These are phyloP conservation scores for Sphagnurus paluster DNA, from an alignment of 1,284 basidiomycete species.

Conservation along the genomic window DNA sequence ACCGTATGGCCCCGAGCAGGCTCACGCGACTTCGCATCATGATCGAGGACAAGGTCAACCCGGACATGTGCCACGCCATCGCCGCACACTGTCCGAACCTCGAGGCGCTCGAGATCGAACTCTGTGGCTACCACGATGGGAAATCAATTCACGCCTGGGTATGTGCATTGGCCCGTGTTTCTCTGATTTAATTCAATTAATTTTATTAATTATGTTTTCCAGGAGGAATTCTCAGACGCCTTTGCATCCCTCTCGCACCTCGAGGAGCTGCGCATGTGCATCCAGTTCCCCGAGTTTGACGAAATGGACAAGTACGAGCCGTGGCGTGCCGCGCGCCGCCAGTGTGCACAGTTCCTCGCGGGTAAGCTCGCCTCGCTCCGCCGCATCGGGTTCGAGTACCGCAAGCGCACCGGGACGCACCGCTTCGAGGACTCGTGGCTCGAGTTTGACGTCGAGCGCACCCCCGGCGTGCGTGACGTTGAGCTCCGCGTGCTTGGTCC, in stretches of 20 bases:
- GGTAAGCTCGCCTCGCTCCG: constrained; percentile 26
- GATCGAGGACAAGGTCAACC: constrained; percentile 36
- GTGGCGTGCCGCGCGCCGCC: constrained; percentile 27
- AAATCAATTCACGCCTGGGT: constrained; percentile 37
- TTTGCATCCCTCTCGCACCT: constrained; percentile 25
- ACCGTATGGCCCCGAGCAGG: constrained; percentile 12
- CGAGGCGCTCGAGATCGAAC: constrained; percentile 36
- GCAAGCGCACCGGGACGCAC: constrained; percentile 34
- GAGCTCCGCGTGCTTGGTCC: constrained; percentile 23
- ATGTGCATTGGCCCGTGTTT: constrained; percentile 19
- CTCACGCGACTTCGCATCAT: constrained; percentile 33
- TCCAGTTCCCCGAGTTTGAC: constrained; percentile 35
- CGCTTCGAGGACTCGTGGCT: constrained; percentile 40
- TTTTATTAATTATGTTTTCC: not conserved
- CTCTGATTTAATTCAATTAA: not conserved
- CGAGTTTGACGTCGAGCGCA: constrained; percentile 33
- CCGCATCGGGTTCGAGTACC: constrained; percentile 36
- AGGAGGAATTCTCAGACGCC: constrained; percentile 33
- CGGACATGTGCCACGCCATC: constrained; percentile 28
- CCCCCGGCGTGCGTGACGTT: constrained; percentile 9
- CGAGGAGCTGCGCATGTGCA: constrained; percentile 31
- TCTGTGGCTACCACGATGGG: constrained; percentile 38
- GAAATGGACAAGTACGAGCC: constrained; percentile 27
- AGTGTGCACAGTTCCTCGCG: constrained; percentile 33
- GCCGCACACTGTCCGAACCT: constrained; percentile 31